These are phyloP conservation scores for Triticum urartu DNA, from an alignment of 176 grass and related monocot species.

Conservation along the genomic window DNA sequence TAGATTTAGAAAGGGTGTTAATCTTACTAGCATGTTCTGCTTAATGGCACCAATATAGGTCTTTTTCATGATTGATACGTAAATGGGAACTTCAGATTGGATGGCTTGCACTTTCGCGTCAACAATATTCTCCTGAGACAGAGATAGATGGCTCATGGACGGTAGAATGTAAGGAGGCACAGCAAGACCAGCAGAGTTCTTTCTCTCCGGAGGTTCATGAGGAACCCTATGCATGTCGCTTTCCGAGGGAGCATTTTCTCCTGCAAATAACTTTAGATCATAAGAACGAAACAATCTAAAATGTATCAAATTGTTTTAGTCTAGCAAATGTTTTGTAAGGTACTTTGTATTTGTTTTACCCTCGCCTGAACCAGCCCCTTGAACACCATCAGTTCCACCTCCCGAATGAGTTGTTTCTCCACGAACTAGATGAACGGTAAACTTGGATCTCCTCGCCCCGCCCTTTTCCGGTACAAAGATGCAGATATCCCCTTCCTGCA, in stretches of 20 bases:
- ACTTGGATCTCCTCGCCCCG: background rate
- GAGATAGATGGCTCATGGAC: background rate
- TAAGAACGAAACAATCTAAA: background rate
- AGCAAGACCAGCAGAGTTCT: background rate
- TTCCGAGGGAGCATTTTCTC: background rate
- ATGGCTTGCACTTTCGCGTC: background rate
- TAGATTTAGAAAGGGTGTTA: too few relatives aligned
- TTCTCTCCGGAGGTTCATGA: background rate
- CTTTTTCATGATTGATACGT: background rate
- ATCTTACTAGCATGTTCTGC: too few relatives aligned
- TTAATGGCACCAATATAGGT: background rate
- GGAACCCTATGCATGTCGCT: background rate
- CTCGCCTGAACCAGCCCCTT: background rate
- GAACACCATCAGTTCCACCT: background rate
- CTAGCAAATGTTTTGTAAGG: too few relatives aligned
- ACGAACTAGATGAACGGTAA: constrained; percentile 36
- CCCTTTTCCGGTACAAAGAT: constrained; percentile 20
- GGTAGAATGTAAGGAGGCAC: background rate
- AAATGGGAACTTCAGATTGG: constrained; percentile 6
- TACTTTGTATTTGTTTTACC: background rate
- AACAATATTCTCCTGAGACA: background rate
- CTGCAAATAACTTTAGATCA: background rate
- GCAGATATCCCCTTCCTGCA: constrained; percentile 51
- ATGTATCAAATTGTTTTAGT: too few relatives aligned
- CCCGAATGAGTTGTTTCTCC: background rate